Percentiles rank a stretch among this genome's conserved stretches.
Evolutionary conservation across 2,329 filamentous ascomycete species (phyloP).

Genomic region (Rugonectria rugulosa): DNA sequence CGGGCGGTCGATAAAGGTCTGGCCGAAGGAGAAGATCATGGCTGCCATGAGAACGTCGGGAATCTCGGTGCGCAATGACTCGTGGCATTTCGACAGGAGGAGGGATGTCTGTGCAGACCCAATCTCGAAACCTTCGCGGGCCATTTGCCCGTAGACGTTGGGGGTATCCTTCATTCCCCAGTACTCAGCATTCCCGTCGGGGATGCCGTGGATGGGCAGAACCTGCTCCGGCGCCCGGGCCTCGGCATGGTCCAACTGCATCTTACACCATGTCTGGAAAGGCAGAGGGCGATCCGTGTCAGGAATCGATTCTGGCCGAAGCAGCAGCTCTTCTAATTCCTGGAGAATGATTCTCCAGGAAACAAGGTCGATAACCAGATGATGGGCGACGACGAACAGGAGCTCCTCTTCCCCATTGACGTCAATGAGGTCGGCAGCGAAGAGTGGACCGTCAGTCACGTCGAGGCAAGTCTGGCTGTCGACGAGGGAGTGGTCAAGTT

Average conservation of each 20-base stretch:
- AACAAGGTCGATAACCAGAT: conserved; percentile 54
- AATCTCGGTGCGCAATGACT: conserved; percentile 41
- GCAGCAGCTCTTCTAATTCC: conserved; percentile 44
- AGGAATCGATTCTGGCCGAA: conserved; percentile 9
- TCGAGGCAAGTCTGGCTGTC: conserved; percentile 28
- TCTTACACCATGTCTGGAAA: conserved; percentile 49
- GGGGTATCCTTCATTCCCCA: conserved; percentile 34
- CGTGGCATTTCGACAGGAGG: conserved; percentile 31
- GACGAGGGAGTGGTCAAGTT: not conserved
- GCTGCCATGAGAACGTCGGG: conserved; percentile 46
- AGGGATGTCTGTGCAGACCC: conserved; percentile 21
- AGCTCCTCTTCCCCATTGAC: conserved; percentile 31
- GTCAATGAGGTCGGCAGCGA: conserved; percentile 25
- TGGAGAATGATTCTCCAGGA: conserved; percentile 53
- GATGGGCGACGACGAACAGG: conserved; percentile 47
- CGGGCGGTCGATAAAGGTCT: conserved; percentile 40
- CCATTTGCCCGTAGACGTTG: conserved; percentile 35
- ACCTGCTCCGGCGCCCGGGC: conserved; percentile 35
- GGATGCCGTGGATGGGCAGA: conserved; percentile 20
- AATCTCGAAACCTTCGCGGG: conserved; percentile 25
- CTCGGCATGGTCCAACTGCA: conserved; percentile 38
- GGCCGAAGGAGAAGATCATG: conserved; percentile 38
- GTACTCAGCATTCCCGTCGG: conserved; percentile 31
- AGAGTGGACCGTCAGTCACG: conserved; percentile 5
- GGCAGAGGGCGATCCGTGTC: conserved; percentile 43